Evolutionary conservation across 257 asterid genomes (phyloP).

Genomic region (Petrea volubilis): DNA sequence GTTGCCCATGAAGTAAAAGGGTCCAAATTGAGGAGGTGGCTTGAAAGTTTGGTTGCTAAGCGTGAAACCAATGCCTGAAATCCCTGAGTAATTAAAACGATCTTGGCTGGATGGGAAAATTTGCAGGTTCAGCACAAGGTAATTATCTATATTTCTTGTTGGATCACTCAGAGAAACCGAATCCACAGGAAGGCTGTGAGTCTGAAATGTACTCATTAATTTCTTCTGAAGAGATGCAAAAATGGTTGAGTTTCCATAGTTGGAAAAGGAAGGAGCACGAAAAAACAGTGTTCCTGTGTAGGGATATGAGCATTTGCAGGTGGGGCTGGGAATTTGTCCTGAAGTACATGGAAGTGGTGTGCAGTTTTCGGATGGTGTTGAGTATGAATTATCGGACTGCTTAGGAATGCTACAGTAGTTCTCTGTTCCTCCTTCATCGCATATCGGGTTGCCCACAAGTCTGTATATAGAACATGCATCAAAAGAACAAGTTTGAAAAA

Average conservation of each 20-base stretch:
- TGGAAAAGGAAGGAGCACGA: constrained; percentile 80
- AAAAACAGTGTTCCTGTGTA: constrained; percentile 65
- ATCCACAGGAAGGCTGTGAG: constrained; percentile 58
- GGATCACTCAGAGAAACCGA: constrained; percentile 75
- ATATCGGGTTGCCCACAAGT: constrained; percentile 59
- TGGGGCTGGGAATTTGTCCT: constrained; percentile 58
- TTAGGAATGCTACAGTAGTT: constrained; percentile 44
- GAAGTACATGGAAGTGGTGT: constrained; percentile 41
- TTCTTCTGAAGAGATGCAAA: constrained; percentile 39
- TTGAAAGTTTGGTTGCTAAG: constrained; percentile 84
- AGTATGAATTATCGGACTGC: constrained; percentile 38
- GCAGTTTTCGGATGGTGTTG: constrained; percentile 63
- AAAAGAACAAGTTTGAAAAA: neutral
- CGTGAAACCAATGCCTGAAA: constrained; percentile 52
- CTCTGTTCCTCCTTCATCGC: constrained; percentile 36
- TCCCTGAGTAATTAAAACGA: constrained; percentile 61
- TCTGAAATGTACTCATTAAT: constrained; percentile 42
- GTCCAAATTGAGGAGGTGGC: constrained; percentile 65
- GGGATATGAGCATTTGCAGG: constrained; percentile 74
- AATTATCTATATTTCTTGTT: constrained; percentile 47
- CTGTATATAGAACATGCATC: constrained; percentile 37
- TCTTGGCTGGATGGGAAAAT: constrained; percentile 60
- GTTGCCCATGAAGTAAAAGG: constrained; percentile 53
- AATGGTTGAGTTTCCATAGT: constrained; percentile 41
- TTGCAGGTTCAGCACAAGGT: constrained; percentile 49